Evolutionary conservation across 2,329 filamentous ascomycete species (phyloP).

Genomic region (Juglanconis sp.): DNA sequence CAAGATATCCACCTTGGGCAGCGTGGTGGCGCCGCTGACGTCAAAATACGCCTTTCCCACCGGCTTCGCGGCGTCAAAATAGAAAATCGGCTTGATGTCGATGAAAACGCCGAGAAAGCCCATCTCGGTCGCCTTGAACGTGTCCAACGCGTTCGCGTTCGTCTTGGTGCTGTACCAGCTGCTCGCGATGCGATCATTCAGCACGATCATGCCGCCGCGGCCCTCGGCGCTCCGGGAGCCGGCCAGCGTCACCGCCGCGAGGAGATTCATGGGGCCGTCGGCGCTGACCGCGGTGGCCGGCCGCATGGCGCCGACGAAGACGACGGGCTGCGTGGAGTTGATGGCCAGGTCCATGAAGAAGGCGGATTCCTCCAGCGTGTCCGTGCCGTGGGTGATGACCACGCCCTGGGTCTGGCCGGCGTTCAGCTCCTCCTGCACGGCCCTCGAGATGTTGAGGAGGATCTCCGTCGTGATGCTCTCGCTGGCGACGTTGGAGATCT

Average conservation of each 20-base stretch:
- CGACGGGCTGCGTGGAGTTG: slow-evolving; percentile 55
- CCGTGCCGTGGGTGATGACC: slow-evolving; percentile 63
- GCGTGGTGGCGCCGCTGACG: slow-evolving; percentile 30
- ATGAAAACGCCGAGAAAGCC: slow-evolving; percentile 57
- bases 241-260: slow-evolving; percentile 57
- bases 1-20: slow-evolving; percentile 55
- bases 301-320: slow-evolving; percentile 61
- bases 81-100: slow-evolving; percentile 58
- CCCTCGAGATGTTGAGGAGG: slow-evolving; percentile 44
- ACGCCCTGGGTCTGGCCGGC: slow-evolving; percentile 42
- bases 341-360: slow-evolving; percentile 61
- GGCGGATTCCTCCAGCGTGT: slow-evolving; percentile 61
- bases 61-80: slow-evolving; percentile 50
- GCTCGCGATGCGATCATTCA: slow-evolving; percentile 60
- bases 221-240: slow-evolving; percentile 39
- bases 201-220: slow-evolving; percentile 56
- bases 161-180: slow-evolving; percentile 60
- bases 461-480: slow-evolving; percentile 45
- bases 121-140: slow-evolving; percentile 56
- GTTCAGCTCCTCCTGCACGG: slow-evolving; percentile 47
- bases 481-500: slow-evolving; percentile 49
- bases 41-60: slow-evolving; percentile 43
- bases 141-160: slow-evolving; percentile 61
- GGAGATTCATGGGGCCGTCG: slow-evolving; percentile 61
- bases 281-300: slow-evolving; percentile 60